phyloP scores from a whole-genome alignment of 2,329 filamentous ascomycete genomes.

The Davidsoniella virescens region DNA sequence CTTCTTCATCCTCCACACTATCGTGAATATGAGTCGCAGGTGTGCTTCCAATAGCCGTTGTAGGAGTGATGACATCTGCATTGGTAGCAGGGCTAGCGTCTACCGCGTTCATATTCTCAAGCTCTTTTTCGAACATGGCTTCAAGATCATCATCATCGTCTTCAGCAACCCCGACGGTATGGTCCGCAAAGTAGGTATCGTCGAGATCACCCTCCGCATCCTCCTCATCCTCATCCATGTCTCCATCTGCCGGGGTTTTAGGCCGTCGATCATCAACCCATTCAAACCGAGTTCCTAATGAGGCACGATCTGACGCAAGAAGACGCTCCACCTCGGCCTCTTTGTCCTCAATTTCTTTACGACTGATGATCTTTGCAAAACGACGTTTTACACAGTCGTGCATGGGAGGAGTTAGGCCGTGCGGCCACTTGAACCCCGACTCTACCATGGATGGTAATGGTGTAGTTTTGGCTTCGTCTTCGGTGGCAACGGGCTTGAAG shows the following conservation, averaged over 20 bases:
- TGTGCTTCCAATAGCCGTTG: slow-evolving; percentile 26
- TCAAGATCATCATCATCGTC: slow-evolving; percentile 34
- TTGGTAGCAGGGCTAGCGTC: slow-evolving; percentile 28
- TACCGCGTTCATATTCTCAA: slow-evolving; percentile 25
- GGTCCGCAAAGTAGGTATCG: slow-evolving; percentile 28
- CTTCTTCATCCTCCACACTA: slow-evolving; percentile 29
- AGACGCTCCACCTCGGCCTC: slow-evolving; percentile 64
- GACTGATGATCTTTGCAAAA: slow-evolving; percentile 68
- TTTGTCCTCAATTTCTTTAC: slow-evolving; percentile 71
- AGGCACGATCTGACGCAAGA: slow-evolving; percentile 50
- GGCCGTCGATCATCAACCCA: slow-evolving; percentile 38
- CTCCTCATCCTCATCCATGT: slow-evolving; percentile 25
- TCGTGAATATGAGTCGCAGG: slow-evolving; percentile 28
- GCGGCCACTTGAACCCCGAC: slow-evolving; percentile 56
- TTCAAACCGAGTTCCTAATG: slow-evolving; percentile 45
- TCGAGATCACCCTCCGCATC: slow-evolving; percentile 31
- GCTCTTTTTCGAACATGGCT: slow-evolving; percentile 37
- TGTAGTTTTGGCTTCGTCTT: slow-evolving; percentile 47
- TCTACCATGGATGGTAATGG: slow-evolving; percentile 60
- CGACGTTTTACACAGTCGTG: slow-evolving; percentile 67
- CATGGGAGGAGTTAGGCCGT: slow-evolving; percentile 78
- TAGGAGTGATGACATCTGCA: slow-evolving; percentile 29
- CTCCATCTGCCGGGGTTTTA: slow-evolving; percentile 14
- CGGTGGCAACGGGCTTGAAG: slow-evolving; percentile 48
- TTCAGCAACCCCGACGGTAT: slow-evolving; percentile 45